Evolutionary conservation across 495 filamentous ascomycete genomes (phyloP), one percentile per base, ranked within the genome.

Genomic region (Penicillium crystallinum): DNA sequence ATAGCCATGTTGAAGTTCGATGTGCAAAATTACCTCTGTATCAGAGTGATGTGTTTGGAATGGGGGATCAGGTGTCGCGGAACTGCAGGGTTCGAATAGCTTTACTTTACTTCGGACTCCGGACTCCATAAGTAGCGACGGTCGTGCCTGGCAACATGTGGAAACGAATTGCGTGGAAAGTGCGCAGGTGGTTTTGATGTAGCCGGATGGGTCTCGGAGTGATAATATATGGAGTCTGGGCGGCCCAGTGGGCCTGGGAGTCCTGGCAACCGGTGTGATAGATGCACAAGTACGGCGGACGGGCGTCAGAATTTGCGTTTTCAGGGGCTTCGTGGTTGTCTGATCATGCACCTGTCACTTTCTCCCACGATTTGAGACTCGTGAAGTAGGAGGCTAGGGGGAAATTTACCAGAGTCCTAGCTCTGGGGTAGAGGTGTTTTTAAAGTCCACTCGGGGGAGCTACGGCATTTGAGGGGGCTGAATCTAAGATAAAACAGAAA

Each of bases 11-110:
- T n/a, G n/a, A n/a, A n/a, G n/a, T n/a, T n/a, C n/a, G n/a, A n/a
- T n/a, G n/a, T n/a, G n/a, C 12, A 50, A 50, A 50, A 50, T 50
- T 50, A 50, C 36, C 48, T 42, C 48, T 50, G 48, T 50, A 18
- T 50, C 48, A 50, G 48, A 50, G 42, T 39, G 45, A 47, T 47
- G 31, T 47, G 45, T 47, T n/a, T 35, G 12, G 45, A 25, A 36
- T 47, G 43, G 29, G 34, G 7, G 31, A 47, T 36, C 42, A 11
- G 23, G 22, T 46, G 33, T 18, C 35, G 46, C 14, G 37, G 48
- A 50, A 31, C 48, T 50, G 48, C 48, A 50, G 34, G 48, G 25
- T 40, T 48, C 25, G 38, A 38, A 34, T 37, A 30, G 46, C 38
- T 50, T 50, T 42, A 22, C 29, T 33, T 37, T 31, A n/a, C n/a